Conservation (phyloP, 768 basidiomycete genomes). For the Phylloporus sp. region DNA sequence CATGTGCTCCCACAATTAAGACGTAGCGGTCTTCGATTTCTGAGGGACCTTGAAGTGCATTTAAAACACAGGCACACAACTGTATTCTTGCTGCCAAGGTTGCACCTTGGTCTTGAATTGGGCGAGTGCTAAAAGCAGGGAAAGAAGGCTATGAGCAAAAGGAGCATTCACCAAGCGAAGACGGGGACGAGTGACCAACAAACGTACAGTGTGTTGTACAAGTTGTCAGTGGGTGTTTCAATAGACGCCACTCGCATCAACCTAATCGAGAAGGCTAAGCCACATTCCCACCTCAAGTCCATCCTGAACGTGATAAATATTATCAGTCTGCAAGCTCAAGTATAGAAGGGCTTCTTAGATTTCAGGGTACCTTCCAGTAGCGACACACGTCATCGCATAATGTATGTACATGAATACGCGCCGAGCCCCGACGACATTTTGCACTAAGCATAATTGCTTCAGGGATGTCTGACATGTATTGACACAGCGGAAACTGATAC, state of each 20-base stretch:
- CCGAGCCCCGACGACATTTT: conserved; percentile 73
- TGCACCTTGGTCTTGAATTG: conserved; percentile 23
- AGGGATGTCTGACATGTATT: conserved; percentile 79
- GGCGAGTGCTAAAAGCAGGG: conserved; percentile 18
- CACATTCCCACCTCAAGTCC: conserved; percentile 97
- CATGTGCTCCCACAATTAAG: neutral
- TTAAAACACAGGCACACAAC: too few relatives aligned
- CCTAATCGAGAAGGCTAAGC: conserved; percentile 74
- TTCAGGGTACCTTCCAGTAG: conserved; percentile 75
- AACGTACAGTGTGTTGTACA: conserved; percentile 31
- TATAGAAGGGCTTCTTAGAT: conserved; percentile 70
- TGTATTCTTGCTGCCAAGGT: neutral
- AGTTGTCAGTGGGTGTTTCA: conserved; percentile 27
- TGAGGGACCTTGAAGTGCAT: neutral
- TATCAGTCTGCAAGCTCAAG: conserved; percentile 51
- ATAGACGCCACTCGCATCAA: conserved; percentile 54
- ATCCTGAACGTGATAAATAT: conserved; percentile 56
- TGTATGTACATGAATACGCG: conserved; percentile 79
- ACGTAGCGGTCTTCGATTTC: neutral
- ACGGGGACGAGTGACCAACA: neutral
- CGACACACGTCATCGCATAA: conserved; percentile 89
- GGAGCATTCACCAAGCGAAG: too few relatives aligned
- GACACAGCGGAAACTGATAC: conserved; percentile 82
- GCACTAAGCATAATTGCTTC: conserved; percentile 83
- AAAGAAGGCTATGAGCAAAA: neutral